Base-by-base conservation (phyloP, 257 asterid genomes). In the Striga asiatica region DNA sequence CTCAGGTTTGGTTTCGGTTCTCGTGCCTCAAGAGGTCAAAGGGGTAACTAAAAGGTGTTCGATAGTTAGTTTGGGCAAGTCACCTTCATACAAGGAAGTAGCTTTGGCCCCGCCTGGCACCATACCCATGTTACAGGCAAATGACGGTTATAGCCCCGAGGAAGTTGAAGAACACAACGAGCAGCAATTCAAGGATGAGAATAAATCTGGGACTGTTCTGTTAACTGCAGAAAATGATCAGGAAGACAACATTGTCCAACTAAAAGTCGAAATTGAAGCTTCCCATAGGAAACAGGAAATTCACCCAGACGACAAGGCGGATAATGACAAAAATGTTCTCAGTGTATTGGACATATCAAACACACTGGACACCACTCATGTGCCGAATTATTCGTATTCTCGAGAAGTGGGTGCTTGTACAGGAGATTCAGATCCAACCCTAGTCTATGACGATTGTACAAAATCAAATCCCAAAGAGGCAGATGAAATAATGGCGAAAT, bases 81-180 rank as follows among this genome's bases (percentile, higher is more conserved):
- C 98, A 59, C 97, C 95, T 60, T 91, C 98, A 14, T 89, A 89
- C 63, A 89, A 89, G 87, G 98, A 89, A 65, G 98, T 89, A 60
- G 95, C 98, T 55, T 68, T 89, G 66, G 98, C 98, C 51, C 98
- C 95, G 14, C 98, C 98, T 0, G 98, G 98, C 62, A 76, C 94
- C 66, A 78, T 91, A 65, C 73, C 83, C 25, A 74, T 78, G 79
- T 66, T 91, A 71, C 94, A 85, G 71, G 80, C 50, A 39, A 75
- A 41, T 14, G 48, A 41, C 17, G 21, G 1, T 41, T 41, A 41
- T 41, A 18, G 17, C 19, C 14, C 6, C 17, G 17, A n/a, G 7
- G 48, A 76, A 66, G 72, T 21, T 58, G 70, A 54, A 51, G 74
- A 67, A 66, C 62, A 59, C 61, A 82, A 66, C 45, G 83, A 75